These are phyloP conservation scores for Aureobasidium sp. DNA, from an alignment of 2,329 filamentous ascomycete species.

Conservation along the genomic window DNA sequence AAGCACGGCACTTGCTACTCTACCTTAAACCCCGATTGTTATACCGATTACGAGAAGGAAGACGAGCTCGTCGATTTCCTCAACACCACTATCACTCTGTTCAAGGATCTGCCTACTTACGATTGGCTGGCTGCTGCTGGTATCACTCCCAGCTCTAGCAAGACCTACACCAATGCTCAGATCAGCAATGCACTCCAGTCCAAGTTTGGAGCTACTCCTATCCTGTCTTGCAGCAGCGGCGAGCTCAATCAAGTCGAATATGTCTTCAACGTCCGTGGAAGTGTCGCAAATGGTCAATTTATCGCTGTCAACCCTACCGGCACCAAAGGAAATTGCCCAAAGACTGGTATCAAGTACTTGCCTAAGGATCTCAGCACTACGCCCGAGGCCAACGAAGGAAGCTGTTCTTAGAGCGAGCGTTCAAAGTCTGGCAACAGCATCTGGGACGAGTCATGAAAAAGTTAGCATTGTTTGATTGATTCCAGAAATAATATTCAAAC, in stretches of 20 bases:
- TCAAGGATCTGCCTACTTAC: slow-evolving; percentile 21
- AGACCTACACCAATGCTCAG: slow-evolving; percentile 50
- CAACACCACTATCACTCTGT: slow-evolving; percentile 19
- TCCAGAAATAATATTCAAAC: background rate
- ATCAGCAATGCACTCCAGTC: slow-evolving; percentile 50
- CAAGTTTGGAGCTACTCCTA: slow-evolving; percentile 46
- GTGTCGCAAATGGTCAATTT: slow-evolving; percentile 52
- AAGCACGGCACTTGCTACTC: slow-evolving; percentile 25
- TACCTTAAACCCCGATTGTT: slow-evolving; percentile 23
- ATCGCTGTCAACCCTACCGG: slow-evolving; percentile 50
- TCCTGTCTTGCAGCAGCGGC: slow-evolving; percentile 48
- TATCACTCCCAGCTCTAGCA: slow-evolving; percentile 44
- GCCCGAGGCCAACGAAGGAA: slow-evolving; percentile 4
- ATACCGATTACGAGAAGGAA: slow-evolving; percentile 18
- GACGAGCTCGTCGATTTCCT: slow-evolving; percentile 24
- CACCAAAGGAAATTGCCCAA: slow-evolving; percentile 53
- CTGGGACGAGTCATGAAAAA: background rate
- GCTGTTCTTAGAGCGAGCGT: background rate
- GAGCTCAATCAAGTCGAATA: slow-evolving; percentile 48
- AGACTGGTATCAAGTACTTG: slow-evolving; percentile 50
- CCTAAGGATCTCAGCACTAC: slow-evolving; percentile 39
- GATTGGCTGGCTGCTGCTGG: slow-evolving; percentile 48
- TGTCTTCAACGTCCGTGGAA: slow-evolving; percentile 53
- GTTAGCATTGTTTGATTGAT: background rate
- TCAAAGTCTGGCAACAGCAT: background rate